Conservation (phyloP, 768 basidiomycete species). For the Tulasnella sp. region DNA sequence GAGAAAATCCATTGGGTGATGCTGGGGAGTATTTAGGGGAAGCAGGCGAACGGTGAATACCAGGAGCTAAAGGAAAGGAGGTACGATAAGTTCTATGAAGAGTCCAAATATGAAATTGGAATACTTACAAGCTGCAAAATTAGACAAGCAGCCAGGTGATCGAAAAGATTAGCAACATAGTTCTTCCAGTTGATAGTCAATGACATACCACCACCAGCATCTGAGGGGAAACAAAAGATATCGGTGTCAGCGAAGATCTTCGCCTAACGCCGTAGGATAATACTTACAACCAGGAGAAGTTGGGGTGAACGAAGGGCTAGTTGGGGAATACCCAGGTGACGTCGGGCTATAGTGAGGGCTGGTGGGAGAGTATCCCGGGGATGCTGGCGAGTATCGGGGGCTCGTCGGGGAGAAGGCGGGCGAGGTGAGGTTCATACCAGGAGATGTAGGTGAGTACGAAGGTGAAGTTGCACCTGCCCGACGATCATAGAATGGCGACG, state of each 20-base stretch:
- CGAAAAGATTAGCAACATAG: constrained; percentile 17
- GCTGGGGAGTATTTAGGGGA: constrained; percentile 92
- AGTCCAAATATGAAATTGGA: background rate
- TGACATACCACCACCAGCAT: constrained; percentile 25
- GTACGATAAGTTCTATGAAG: background rate
- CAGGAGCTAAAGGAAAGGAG: constrained; percentile 44
- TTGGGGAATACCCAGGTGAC: constrained; percentile 80
- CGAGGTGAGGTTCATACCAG: constrained; percentile 26
- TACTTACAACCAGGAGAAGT: constrained; percentile 59
- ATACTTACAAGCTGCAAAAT: constrained; percentile 48
- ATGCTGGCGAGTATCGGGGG: constrained; percentile 69
- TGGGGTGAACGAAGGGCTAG: constrained; percentile 84
- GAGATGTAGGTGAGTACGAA: constrained; percentile 30
- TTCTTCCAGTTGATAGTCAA: background rate
- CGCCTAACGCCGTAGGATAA: constrained; percentile 4
- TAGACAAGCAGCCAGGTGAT: constrained; percentile 5
- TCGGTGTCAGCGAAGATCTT: constrained; percentile 13
- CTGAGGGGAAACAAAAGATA: constrained; percentile 50
- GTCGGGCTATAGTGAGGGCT: constrained; percentile 80
- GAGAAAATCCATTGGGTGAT: constrained; percentile 43
- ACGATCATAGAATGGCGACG: constrained; percentile 70
- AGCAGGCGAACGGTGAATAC: constrained; percentile 66
- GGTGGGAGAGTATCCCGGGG: constrained; percentile 75
- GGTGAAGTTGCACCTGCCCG: constrained; percentile 32
- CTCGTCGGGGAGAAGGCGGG: constrained; percentile 27